Base-by-base conservation (phyloP, 306 rosid genomes). In the Styphnolobium japonicum region DNA sequence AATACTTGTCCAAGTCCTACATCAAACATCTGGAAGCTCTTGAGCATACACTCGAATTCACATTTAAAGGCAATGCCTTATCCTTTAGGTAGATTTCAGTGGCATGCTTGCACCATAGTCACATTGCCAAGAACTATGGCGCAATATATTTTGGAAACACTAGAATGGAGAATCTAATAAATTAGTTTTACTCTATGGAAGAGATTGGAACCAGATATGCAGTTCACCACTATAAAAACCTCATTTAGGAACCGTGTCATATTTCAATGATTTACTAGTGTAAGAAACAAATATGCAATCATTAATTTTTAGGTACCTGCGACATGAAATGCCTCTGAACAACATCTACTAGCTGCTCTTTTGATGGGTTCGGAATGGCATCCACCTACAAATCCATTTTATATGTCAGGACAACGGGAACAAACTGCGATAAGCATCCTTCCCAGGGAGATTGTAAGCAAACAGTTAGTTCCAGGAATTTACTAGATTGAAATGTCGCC, bases 291-390 rank as follows among this genome's bases (percentile, higher is more conserved):
- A 69, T 10, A 57, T 2, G 62, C 29, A 73, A 45, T 40, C 49
- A 5, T 4, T 33, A 62, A 27, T 22, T 45, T 14, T 34, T 5
- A 79, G 81, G 61, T 88, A 95, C 99, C 99, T 90, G 99, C 4
- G 99, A 91, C 97, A 91, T 89, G 89, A 95, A 95, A 87, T 95
- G 99, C 93, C 99, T 93, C 89, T 91, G 99, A 63, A 95, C 99
- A 67, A 87, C 89, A 81, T 93, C 98, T 40, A 93, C 87, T 5
- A 95, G 87, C 82, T 95, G 98, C 88, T 95, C 99, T 83, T 90
- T 95, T 0, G 99, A 95, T 25, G 98, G 99, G 81, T 95, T 95
- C 31, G 98, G 98, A 55, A 90, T 58, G n/a, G 88, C 92, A 78
- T 93, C 98, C 62, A 92, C 97, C 99, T 93, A 73, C 58, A 66